A percentile compares a stretch with the other conserved stretches of the same genome.
Evolutionary conservation across 805 yeast genomes (phyloP).

Genomic region (Torulaspora indica): DNA sequence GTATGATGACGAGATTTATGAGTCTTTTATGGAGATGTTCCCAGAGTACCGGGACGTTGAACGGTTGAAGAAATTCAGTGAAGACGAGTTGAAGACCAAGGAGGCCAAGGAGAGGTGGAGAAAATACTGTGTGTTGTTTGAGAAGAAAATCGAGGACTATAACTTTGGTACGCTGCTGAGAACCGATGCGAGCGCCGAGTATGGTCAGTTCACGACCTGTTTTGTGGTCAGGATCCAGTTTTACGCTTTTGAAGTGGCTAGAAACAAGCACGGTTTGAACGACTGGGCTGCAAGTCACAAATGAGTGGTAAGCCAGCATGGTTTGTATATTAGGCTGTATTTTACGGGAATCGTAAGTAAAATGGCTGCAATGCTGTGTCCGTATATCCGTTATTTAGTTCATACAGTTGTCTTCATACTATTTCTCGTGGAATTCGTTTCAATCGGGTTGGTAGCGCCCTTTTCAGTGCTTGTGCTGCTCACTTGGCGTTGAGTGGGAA

Average conservation of each 20-base stretch:
- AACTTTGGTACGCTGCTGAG: conserved; percentile 94
- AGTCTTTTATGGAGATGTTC: conserved; percentile 59
- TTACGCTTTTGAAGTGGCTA: conserved; percentile 88
- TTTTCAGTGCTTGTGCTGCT: conserved; percentile 22
- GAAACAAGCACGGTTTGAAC: conserved; percentile 85
- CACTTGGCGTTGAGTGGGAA: conserved; percentile 23
- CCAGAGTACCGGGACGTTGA: conserved; percentile 78
- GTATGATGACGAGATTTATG: conserved; percentile 65
- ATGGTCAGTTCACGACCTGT: conserved; percentile 76
- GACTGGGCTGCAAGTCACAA: conserved; percentile 67
- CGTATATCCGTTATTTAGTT: background rate
- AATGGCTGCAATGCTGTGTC: background rate
- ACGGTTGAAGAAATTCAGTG: conserved; percentile 55
- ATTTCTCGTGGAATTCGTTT: conserved; percentile 1
- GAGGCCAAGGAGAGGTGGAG: conserved; percentile 90
- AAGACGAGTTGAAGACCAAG: conserved; percentile 75
- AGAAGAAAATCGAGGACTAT: conserved; percentile 75
- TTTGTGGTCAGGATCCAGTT: conserved; percentile 92
- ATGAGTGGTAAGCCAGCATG: background rate
- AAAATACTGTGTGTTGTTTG: conserved; percentile 74
- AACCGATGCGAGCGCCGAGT: conserved; percentile 64
- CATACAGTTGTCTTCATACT: background rate
- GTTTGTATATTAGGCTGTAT: conserved; percentile 3
- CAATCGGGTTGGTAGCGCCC: background rate
- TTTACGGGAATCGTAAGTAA: background rate